Evolutionary conservation across 345 rosid genomes (phyloP).

Genomic region (Salix udensis): DNA sequence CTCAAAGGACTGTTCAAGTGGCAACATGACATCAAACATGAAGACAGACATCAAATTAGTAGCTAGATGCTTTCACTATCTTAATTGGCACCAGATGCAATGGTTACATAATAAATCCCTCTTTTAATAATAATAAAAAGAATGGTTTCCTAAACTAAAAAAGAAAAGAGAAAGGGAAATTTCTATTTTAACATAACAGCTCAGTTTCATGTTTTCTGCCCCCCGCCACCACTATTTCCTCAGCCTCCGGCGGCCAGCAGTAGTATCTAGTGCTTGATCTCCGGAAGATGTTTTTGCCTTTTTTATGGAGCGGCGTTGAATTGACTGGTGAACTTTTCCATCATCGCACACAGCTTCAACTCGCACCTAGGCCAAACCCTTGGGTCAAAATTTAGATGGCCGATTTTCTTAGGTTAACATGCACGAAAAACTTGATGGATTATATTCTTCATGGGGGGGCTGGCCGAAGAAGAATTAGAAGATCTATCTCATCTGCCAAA

Average conservation of each 20-base stretch:
- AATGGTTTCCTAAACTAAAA: background rate
- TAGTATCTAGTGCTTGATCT: background rate
- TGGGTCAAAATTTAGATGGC: slow-evolving; percentile 5
- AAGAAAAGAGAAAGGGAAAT: background rate
- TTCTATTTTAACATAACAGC: background rate
- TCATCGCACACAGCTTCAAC: slow-evolving; percentile 33
- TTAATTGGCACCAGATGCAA: background rate
- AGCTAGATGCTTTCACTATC: slow-evolving; percentile 4
- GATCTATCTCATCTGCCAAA: slow-evolving; percentile 41
- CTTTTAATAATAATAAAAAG: background rate
- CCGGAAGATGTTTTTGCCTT: background rate
- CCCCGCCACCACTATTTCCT: background rate
- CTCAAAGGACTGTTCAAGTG: background rate
- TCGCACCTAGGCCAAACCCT: slow-evolving; percentile 14
- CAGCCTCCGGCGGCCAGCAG: background rate
- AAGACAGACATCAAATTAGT: slow-evolving; percentile 2
- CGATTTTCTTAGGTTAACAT: background rate
- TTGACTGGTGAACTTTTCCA: slow-evolving; percentile 26
- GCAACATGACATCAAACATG: slow-evolving; percentile 4
- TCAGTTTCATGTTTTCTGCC: background rate
- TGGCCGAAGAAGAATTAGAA: slow-evolving; percentile 20
- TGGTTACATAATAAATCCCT: slow-evolving; percentile 7
- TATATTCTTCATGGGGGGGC: background rate
- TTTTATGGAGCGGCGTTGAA: background rate
- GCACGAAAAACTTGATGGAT: background rate